Percentiles rank a stretch among this genome's conserved stretches.
Conservation (phyloP, 1,284 basidiomycete genomes). For the Jaminaea rosea region DNA sequence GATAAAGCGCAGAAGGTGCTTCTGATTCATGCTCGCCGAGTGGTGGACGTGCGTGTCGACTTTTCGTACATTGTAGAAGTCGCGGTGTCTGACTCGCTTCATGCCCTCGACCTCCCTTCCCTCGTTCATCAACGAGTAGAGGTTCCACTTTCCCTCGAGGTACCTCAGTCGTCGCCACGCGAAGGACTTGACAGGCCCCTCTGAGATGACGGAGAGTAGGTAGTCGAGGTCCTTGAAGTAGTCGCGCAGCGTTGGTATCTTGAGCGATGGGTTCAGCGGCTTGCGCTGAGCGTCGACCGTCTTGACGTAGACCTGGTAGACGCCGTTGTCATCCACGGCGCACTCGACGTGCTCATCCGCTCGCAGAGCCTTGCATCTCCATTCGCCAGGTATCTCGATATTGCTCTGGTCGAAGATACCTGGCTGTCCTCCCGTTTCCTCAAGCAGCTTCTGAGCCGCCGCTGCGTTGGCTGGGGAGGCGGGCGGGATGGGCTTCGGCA, state of each 20-base stretch:
- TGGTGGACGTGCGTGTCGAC: slow-evolving; percentile 97
- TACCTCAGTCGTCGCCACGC: slow-evolving; percentile 89
- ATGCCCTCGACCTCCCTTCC: slow-evolving; percentile 90
- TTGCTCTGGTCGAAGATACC: slow-evolving; percentile 34
- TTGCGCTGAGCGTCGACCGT: slow-evolving; percentile 12
- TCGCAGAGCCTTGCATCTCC: slow-evolving; percentile 11
- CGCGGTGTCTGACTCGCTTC: slow-evolving; percentile 63
- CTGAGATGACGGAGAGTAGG: slow-evolving; percentile 58
- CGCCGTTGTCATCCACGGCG: slow-evolving; percentile 37
- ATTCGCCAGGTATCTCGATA: slow-evolving; percentile 24
- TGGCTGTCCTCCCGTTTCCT: slow-evolving; percentile 41
- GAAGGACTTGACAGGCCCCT: slow-evolving; percentile 92
- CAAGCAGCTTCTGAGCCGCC: slow-evolving; percentile 40
- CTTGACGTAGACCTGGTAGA: slow-evolving; percentile 39
- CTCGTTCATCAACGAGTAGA: slow-evolving; percentile 88
- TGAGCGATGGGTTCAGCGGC: slow-evolving; percentile 52
- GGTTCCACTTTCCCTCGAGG: slow-evolving; percentile 86
- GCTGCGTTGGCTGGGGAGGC: slow-evolving; percentile 41
- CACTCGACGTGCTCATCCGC: slow-evolving; percentile 14
- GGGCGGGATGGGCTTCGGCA: slow-evolving; percentile 38
- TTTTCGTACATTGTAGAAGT: slow-evolving; percentile 97
- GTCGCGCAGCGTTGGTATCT: slow-evolving; percentile 77
- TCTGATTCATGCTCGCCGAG: slow-evolving; percentile 98
- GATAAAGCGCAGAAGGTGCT: slow-evolving; percentile 97
- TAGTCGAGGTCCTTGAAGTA: slow-evolving; percentile 97